Evolutionary conservation across 345 rosid species (phyloP), one percentile per base, ranked within the genome.

Genomic region (Arabidopsis arenosa): DNA sequence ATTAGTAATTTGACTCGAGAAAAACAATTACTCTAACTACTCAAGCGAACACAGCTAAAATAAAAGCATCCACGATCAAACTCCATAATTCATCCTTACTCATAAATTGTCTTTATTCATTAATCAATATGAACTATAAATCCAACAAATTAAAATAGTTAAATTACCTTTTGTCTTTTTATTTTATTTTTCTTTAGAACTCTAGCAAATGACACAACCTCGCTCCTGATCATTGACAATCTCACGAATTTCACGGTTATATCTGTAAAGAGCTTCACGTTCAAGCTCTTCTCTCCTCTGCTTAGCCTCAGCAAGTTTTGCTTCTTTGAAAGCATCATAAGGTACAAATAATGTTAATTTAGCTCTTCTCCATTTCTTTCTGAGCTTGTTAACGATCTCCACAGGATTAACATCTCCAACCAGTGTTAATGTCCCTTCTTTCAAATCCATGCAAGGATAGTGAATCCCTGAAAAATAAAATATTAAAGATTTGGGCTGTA

Each of bases 161-260:
- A 28, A 12, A 30, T 28, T 28, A 28, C 17, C 60, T 28, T 28
- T 28, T 55, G 18, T 6, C 18, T 54, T 26, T 30, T 7, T 23
- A 23, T 1, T 28, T 54, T 6, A 28, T 0, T 3, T 6, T 28
- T 52, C 11, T 13, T 23, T 54, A 36, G 9, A 54, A 13, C 37
- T 13, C 60, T 55, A 55, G 60, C 60, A 55, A 55, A 55, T 55
- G 17, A 55, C 37, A 55, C 60, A 55, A 13, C 37, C 60, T 55
- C 12, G 60, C 37, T 13, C 17, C 8, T 13, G n/a, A 55, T 30
- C 37, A 55, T 28, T 55, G 60, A 28, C 17, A 30, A 30, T 30
- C 30, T 28, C 11, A 28, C 2, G n/a, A 54, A 11, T 5, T 5
- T 26, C 15, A 8, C 7, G 2, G 35, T 26, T 53, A 26, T 4